Conservation (phyloP, 805 yeast genomes). For the Nakazawaea laoshanensis region DNA sequence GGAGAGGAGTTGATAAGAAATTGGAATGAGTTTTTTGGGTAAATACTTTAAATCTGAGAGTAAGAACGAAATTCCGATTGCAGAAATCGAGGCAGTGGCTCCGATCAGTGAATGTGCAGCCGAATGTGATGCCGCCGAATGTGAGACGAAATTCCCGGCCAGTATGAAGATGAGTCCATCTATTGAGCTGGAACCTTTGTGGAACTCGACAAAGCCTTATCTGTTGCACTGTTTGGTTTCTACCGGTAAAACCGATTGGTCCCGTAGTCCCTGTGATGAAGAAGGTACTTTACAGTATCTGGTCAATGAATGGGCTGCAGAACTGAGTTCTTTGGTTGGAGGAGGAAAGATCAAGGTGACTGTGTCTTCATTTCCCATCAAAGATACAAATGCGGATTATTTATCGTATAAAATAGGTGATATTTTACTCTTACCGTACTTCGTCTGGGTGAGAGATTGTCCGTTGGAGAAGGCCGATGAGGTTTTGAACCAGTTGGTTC, state of each 20-base stretch:
- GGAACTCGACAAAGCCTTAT: constrained; percentile 64
- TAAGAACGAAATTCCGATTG: too few species aligned
- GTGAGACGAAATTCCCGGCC: constrained; percentile 45
- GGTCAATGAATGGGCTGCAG: constrained; percentile 18
- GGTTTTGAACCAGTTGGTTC: constrained; percentile 36
- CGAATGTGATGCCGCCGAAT: constrained; percentile 41
- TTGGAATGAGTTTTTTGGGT: too few species aligned
- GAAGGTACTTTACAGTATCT: constrained; percentile 21
- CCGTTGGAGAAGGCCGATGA: constrained; percentile 30
- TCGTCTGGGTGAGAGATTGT: constrained; percentile 57
- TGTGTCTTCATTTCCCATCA: constrained; percentile 39
- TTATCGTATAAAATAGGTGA: constrained; percentile 41
- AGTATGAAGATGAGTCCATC: constrained; percentile 33
- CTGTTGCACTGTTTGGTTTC: constrained; percentile 72
- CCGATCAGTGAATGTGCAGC: constrained; percentile 41
- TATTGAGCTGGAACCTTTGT: constrained; percentile 32
- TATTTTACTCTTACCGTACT: constrained; percentile 63
- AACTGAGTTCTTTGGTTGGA: constrained; percentile 15
- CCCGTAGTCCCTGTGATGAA: constrained; percentile 51
- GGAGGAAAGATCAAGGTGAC: constrained; percentile 35
- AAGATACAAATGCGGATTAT: constrained; percentile 32
- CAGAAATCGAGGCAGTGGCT: constrained; percentile 25
- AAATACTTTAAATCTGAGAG: too few species aligned
- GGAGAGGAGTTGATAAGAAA: too few species aligned
- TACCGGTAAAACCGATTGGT: constrained; percentile 84